These are phyloP conservation scores for Aureobasidium leucospermi DNA, from an alignment of 2,329 filamentous ascomycete genomes.

Conservation along the genomic window DNA sequence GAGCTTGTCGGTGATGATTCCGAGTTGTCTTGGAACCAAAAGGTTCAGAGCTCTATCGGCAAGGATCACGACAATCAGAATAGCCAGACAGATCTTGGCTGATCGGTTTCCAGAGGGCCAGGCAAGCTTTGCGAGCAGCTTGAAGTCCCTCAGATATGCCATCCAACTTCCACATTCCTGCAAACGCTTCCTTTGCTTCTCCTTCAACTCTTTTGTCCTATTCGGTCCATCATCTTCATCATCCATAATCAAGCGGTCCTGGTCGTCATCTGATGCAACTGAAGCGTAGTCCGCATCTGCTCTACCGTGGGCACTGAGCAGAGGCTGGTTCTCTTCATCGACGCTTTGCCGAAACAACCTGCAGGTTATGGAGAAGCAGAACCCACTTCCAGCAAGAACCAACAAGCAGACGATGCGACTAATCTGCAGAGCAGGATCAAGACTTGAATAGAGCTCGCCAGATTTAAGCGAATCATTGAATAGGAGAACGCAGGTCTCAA, in stretches of 20 bases:
- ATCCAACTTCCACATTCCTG: conserved; percentile 70
- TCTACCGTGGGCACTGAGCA: conserved; percentile 12
- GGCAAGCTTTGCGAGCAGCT: conserved; percentile 67
- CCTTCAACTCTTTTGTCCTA: conserved; percentile 49
- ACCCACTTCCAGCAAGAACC: conserved; percentile 13
- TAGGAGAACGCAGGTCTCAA: conserved; percentile 21
- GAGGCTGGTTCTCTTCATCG: conserved; percentile 4
- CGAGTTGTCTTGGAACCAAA: conserved; percentile 72
- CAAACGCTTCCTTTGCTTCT: conserved; percentile 52
- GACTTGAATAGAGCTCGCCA: conserved; percentile 8
- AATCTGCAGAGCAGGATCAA: conserved; percentile 16
- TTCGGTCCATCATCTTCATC: conserved; percentile 49
- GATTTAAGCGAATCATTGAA: conserved; percentile 14
- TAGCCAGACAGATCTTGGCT: conserved; percentile 60
- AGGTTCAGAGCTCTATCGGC: conserved; percentile 66
- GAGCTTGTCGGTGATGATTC: conserved; percentile 67
- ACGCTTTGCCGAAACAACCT: not conserved
- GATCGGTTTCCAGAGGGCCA: conserved; percentile 62
- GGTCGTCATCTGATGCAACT: conserved; percentile 16
- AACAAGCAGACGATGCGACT: conserved; percentile 17
- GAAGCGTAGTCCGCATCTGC: conserved; percentile 16
- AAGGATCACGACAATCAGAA: conserved; percentile 63
- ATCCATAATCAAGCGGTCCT: conserved; percentile 14
- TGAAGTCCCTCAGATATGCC: conserved; percentile 67
- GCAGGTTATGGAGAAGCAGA: not conserved